phyloP scores from a whole-genome alignment of 2,329 filamentous ascomycete genomes.

The Xenoacremonium recifei region DNA sequence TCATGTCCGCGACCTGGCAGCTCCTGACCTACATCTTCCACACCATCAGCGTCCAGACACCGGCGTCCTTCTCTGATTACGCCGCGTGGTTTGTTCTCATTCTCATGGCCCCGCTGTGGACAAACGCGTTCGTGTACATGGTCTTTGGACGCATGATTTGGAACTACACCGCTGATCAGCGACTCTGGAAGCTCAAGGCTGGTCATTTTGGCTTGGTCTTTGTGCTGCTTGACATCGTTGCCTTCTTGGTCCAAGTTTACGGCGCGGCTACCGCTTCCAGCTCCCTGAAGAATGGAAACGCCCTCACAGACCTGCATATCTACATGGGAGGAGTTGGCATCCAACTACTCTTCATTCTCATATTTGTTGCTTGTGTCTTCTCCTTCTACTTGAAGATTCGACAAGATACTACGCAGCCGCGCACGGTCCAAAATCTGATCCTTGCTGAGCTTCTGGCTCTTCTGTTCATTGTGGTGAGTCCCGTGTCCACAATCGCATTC shows the following conservation, averaged over 20 bases:
- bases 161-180: background rate
- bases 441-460: background rate
- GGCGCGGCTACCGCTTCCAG: background rate
- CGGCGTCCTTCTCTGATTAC: slow-evolving; percentile 22
- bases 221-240: background rate
- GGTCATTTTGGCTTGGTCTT: background rate
- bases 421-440: background rate
- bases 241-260: background rate
- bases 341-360: background rate
- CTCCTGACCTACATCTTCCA: slow-evolving; percentile 24
- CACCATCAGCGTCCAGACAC: slow-evolving; percentile 19
- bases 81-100: slow-evolving; percentile 22
- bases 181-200: background rate
- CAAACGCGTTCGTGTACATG: background rate
- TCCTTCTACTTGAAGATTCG: too few relatives aligned
- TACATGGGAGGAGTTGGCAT: slow-evolving; percentile 1
- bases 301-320: background rate
- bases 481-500: background rate
- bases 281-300: background rate
- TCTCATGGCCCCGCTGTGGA: slow-evolving; percentile 26
- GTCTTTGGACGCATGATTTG: background rate
- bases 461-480: background rate
- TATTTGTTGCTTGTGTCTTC: background rate
- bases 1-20: slow-evolving; percentile 29
- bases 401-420: too few relatives aligned